Base-by-base conservation (phyloP, 2,329 filamentous ascomycete genomes). In the Alternaria sp. region DNA sequence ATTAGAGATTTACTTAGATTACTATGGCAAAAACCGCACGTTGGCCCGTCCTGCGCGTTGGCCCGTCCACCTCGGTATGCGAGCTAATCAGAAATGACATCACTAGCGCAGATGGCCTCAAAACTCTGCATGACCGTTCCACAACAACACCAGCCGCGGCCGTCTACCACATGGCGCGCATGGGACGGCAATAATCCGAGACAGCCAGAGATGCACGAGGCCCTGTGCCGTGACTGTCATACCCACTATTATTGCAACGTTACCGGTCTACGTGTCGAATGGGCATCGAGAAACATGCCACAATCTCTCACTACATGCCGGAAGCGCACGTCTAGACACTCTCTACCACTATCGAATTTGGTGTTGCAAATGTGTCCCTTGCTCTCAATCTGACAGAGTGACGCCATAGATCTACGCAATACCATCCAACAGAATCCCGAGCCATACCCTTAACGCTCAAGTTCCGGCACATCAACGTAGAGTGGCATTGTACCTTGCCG, bases 121-220 rank as follows among this genome's bases (percentile, higher is more conserved):
- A 56, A 66, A 59, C 60, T 71, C 66, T 65, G 63, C 52, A 57
- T 56, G 58, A 58, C 45, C 57, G 62, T 60, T 62, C 64, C 65
- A 69, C 66, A 67, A 55, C 66, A 52, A 62, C 62, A 51, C 57
- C 64, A 61, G 68, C 67, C 71, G 70, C 70, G 69, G 71, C 68
- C 71, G 72, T 69, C 59, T 64, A 61, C 44, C 51, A 63, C 59
- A 63, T 66, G 58, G 61, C 52, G 49, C 57, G 65, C 61, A 63
- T 65, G 62, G 60, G 61, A 60, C 60, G 59, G 58, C 51, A 56
- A 57, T 51, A 37, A 36, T 33, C 58, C 60, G 53, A 52, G 56
- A 51, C 41, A n/a, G 48, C n/a, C 58, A 51, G 60, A 63, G 52
- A 54, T 59, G 51, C 51, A 59, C 49, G 56, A 33, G 37, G 33